Evolutionary conservation across 495 filamentous ascomycete species (phyloP), one percentile per base, ranked within the genome.

Genomic region (Neurospora sublineolata): DNA sequence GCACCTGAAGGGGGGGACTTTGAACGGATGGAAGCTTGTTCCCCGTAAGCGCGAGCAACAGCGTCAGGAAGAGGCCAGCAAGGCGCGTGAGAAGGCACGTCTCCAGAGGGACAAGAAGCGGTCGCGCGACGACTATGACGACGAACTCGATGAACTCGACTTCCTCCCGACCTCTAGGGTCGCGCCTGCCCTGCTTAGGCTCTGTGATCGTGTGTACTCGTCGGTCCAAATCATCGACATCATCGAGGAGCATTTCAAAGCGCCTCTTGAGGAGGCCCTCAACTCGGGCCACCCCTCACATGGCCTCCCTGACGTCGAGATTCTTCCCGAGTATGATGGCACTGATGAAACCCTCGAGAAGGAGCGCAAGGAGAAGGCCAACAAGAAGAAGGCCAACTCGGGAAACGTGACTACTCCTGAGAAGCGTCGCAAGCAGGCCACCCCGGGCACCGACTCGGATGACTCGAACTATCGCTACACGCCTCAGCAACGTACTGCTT

Each of bases 271-370:
- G 0, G 80, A 83, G 36, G 67, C 42, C 4, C 75, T 83, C 9
- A 27, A 20, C 9, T 30, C 52, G 3, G 52, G 52, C 52, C 52
- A 18, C 27, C 52, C 52, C 23, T 64, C 52, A 16, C 52, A 64
- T 64, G 71, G 75, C 12, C 88, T 92, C 46, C 90, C 90, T 0
- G 90, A 91, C 74, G 84, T 93, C 40, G 90, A 92, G 76, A 86
- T 93, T 37, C 78, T 93, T 23, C 90, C 90, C 6, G 52, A 64
- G 52, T 64, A 64, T 36, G 27, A 64, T 64, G 52, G 52, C 2
- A 64, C 52, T 18, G 52, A 64, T 18, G 52, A 64, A 18, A 33
- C 11, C 6, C 52, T 64, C 30, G 52, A 64, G 52, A 83, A 82
- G 33, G 88, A 89, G 70, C 44, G 73, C 8, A 74, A 46, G 38